Conservation (phyloP, 164 flowering plant species). For the Saururus chinensis region DNA sequence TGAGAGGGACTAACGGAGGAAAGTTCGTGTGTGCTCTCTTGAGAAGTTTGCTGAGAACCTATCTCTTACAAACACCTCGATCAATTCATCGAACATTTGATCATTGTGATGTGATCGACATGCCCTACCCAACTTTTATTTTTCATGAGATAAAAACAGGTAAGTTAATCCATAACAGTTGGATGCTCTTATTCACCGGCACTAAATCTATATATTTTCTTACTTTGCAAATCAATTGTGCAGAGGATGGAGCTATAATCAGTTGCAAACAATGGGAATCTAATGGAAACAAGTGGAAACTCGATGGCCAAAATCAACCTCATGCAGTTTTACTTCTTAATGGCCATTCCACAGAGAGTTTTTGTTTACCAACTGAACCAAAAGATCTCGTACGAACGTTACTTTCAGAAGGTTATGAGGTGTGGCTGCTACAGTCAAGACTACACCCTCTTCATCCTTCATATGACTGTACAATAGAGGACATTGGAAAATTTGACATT, state of each 20-base stretch:
- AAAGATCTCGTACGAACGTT: slow-evolving; percentile 49
- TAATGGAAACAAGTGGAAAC: slow-evolving; percentile 9
- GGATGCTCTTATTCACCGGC: background rate
- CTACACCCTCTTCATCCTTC: slow-evolving; percentile 40
- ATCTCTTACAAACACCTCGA: slow-evolving; percentile 33
- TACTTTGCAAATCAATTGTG: background rate
- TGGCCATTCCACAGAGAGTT: slow-evolving; percentile 50
- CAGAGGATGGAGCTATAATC: slow-evolving; percentile 39
- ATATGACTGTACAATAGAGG: slow-evolving; percentile 40
- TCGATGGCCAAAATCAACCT: slow-evolving; percentile 13
- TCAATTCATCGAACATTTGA: slow-evolving; percentile 11
- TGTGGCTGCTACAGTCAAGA: slow-evolving; percentile 46
- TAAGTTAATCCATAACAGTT: slow-evolving; percentile 2
- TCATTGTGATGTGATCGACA: slow-evolving; percentile 5
- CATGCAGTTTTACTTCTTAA: slow-evolving; percentile 43
- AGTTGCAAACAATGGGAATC: slow-evolving; percentile 43
- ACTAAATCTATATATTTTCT: background rate
- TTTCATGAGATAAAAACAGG: slow-evolving; percentile 39
- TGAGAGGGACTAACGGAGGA: slow-evolving; percentile 27
- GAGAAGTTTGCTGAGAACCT: slow-evolving; percentile 29
- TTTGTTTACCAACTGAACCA: slow-evolving; percentile 49
- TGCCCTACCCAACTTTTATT: slow-evolving; percentile 27
- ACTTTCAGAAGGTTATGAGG: slow-evolving; percentile 35
- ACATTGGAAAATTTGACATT: slow-evolving; percentile 46
- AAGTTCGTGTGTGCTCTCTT: slow-evolving; percentile 24